Percentiles rank a stretch among this genome's conserved stretches.
Conservation (phyloP, 2,329 filamentous ascomycete genomes). For the Fusarium drepaniforme region DNA sequence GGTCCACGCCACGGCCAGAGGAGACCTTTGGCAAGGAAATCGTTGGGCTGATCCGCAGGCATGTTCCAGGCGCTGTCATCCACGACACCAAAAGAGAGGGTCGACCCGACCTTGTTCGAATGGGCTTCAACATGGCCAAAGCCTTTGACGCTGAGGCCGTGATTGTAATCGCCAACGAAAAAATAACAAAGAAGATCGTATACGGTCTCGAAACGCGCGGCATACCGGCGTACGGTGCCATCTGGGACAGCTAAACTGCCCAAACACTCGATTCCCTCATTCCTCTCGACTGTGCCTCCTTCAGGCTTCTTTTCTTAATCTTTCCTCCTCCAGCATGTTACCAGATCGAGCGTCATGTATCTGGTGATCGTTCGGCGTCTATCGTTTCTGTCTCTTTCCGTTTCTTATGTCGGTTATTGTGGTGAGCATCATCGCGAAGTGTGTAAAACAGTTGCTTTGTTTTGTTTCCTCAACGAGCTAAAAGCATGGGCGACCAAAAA, state of each 20-base stretch:
- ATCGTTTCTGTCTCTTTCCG: background rate
- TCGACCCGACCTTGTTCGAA: slow-evolving; percentile 67
- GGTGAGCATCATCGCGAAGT: slow-evolving; percentile 1
- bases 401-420: slow-evolving; percentile 1
- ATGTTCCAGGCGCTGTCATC: slow-evolving; percentile 73
- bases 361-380: slow-evolving; percentile 6
- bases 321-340: background rate
- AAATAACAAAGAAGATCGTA: slow-evolving; percentile 75
- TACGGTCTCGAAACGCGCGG: slow-evolving; percentile 76
- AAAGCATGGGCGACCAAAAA: slow-evolving; percentile 9
- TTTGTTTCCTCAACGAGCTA: slow-evolving; percentile 3
- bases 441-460: background rate
- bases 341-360: background rate
- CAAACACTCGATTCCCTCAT: background rate
- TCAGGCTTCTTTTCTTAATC: background rate
- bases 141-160: slow-evolving; percentile 75
- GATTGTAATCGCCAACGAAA: slow-evolving; percentile 79
- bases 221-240: slow-evolving; percentile 77
- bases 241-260: slow-evolving; percentile 69
- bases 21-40: slow-evolving; percentile 72
- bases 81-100: slow-evolving; percentile 73
- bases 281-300: slow-evolving; percentile 10
- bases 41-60: slow-evolving; percentile 64
- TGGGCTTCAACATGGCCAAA: slow-evolving; percentile 65
- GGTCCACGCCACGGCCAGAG: slow-evolving; percentile 73